phyloP scores from a whole-genome alignment of 208 protist genomes.

The Trypanosoma cruzi region DNA sequence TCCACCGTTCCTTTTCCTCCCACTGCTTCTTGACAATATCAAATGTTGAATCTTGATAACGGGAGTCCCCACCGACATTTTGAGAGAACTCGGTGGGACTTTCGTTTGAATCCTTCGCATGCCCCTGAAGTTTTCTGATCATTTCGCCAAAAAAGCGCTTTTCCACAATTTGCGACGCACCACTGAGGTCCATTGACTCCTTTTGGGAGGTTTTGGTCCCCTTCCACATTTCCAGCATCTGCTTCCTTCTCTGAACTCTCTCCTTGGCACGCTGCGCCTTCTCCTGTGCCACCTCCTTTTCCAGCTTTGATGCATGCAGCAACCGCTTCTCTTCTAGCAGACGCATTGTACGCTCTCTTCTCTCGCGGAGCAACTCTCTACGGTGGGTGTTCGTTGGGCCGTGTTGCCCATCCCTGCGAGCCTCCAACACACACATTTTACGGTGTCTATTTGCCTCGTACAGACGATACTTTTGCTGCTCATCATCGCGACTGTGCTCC shows the following conservation, averaged over 20 bases:
- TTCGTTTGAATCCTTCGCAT: neutral
- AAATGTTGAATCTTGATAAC: constrained; percentile 15
- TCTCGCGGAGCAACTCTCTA: constrained; percentile 12
- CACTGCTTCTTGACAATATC: neutral
- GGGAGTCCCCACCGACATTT: too few relatives aligned
- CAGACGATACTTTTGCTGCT: constrained; percentile 23
- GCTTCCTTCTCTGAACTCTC: neutral
- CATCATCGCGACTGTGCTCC: constrained; percentile 15
- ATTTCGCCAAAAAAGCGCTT: constrained; percentile 13
- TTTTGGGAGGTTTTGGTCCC: neutral
- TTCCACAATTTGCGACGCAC: neutral
- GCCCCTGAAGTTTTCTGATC: neutral
- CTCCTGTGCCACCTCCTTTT: constrained; percentile 5
- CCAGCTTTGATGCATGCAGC: neutral
- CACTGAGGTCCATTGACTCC: neutral
- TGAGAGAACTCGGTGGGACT: neutral
- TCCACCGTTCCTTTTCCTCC: constrained; percentile 21
- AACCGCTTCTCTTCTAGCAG: constrained; percentile 3
- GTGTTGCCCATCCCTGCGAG: neutral
- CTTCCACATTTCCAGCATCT: neutral
- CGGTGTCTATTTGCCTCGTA: constrained; percentile 8
- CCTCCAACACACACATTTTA: constrained; percentile 1
- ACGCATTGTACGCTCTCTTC: constrained; percentile 19
- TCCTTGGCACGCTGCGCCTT: neutral
- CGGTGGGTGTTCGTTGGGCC: neutral